These are phyloP conservation scores for Xerocomellus dryophilus DNA, from an alignment of 768 basidiomycete species.

Conservation along the genomic window DNA sequence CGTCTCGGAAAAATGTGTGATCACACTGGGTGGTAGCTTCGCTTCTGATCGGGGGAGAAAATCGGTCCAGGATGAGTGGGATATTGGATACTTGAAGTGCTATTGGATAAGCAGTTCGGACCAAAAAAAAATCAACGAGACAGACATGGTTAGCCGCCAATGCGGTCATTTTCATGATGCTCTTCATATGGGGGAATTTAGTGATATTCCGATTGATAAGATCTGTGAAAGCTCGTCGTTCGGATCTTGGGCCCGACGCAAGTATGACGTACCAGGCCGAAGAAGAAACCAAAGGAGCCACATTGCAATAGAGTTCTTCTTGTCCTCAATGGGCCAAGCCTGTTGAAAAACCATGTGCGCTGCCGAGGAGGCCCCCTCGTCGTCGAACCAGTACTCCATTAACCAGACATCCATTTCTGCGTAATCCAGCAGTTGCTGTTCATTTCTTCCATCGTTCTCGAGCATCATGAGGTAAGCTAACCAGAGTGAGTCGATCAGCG, in stretches of 20 bases:
- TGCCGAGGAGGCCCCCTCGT: conserved; percentile 53
- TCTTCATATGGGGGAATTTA: conserved; percentile 44
- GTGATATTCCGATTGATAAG: conserved; percentile 42
- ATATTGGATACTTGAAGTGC: conserved; percentile 55
- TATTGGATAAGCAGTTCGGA: conserved; percentile 2
- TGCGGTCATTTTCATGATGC: conserved; percentile 58
- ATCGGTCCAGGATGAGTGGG: conserved; percentile 54
- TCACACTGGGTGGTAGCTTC: conserved; percentile 15
- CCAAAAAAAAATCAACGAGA: conserved; percentile 24
- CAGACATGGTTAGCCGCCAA: conserved; percentile 62
- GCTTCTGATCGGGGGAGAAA: conserved; percentile 41
- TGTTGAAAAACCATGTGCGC: conserved; percentile 39
- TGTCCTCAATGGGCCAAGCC: conserved; percentile 56
- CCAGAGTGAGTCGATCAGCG: conserved; percentile 50
- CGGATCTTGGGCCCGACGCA: neutral
- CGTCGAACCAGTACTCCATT: conserved; percentile 62
- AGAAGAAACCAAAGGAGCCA: conserved; percentile 80
- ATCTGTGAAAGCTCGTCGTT: conserved; percentile 35
- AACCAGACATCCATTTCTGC: conserved; percentile 64
- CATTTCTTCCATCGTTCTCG: conserved; percentile 77
- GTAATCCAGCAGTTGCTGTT: conserved; percentile 65
- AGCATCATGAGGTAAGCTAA: conserved; percentile 74
- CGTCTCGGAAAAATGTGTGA: conserved; percentile 45
- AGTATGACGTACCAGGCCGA: conserved; percentile 47
- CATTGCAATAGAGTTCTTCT: conserved; percentile 59